A percentile compares a stretch with the other conserved stretches of the same genome.
Evolutionary conservation across 139 green algal species (phyloP).

Genomic region (Diplosphaera chodatii): DNA sequence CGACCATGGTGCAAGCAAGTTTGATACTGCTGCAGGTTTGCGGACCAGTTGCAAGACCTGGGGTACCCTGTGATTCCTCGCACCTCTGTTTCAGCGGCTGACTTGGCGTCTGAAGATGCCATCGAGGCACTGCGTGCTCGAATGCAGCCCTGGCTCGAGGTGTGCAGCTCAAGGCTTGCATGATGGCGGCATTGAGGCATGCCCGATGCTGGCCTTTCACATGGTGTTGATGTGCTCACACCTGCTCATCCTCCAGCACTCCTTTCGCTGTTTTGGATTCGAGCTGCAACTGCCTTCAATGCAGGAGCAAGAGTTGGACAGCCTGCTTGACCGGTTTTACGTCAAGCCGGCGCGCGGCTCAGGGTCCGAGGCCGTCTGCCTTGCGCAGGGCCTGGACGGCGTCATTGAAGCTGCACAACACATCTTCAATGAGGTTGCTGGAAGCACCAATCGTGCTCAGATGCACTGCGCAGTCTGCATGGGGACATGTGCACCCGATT

Average conservation of each 20-base stretch:
- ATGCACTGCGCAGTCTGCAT: too few species aligned
- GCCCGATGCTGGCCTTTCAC: too few species aligned
- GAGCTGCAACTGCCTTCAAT: too few species aligned
- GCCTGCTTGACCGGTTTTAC: neutral
- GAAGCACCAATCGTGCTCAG: too few species aligned
- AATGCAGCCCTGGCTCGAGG: neutral
- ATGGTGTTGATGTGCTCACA: too few species aligned
- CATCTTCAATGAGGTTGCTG: neutral
- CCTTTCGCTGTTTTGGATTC: too few species aligned
- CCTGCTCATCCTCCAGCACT: too few species aligned
- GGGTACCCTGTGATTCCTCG: constrained; percentile 24
- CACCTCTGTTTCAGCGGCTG: constrained; percentile 6
- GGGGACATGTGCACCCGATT: too few species aligned
- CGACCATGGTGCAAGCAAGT: too few species aligned
- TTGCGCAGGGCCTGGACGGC: neutral
- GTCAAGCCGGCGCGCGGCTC: neutral
- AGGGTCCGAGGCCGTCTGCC: neutral
- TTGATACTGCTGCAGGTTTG: neutral
- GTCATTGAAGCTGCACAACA: neutral
- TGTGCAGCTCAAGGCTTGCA: too few species aligned
- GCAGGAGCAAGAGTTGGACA: neutral
- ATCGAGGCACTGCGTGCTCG: neutral
- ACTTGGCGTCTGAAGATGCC: neutral
- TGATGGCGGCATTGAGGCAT: too few species aligned
- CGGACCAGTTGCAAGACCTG: constrained; percentile 13